Evolutionary conservation across 306 rosid genomes (phyloP), one percentile per base, ranked within the genome.

Genomic region (Nissolia schottii): DNA sequence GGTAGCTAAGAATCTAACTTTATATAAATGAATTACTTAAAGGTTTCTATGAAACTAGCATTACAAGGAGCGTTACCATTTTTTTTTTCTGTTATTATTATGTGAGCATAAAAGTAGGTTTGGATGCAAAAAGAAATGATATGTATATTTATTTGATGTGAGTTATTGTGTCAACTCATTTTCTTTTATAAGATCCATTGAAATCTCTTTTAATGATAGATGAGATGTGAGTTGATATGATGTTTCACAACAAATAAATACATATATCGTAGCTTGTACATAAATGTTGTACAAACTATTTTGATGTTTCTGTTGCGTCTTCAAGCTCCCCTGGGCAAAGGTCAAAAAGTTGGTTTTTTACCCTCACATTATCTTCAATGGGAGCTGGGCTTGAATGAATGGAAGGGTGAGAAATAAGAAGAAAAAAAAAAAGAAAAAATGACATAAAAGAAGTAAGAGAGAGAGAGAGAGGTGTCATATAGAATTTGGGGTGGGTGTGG

Each of bases 341-440:
- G 18, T 31, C 8, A 74, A 37, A 48, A 55, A 37, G 70, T 29
- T 38, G 7, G 16, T 43, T 25, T 59, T 4, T 5, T 5, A 2
- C 11, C 7, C 2, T 1, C n/a, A n/a, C n/a, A n/a, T 13, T 28
- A 11, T 37, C n/a, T 34, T 64, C 2, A 25, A 62, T 20, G 16
- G 7, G 27, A 15, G 29, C n/a, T n/a, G n/a, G n/a, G 1, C 5
- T 19, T 19, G 7, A 12, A 29, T 22, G 3, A 20, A 57, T 41
- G 58, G 23, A 45, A 31, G 10, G 54, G 15, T 20, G 63, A 3
- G 32, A 64, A 45, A 41, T 54, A 74, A 59, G n/a, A n/a, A n/a
- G n/a, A 82, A 70, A 11, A 57, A 64, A 50, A 57, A 64, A 38
- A 74, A 58, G 72, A 79, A 78, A 79, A 67, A 74, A 64, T 49